Percentiles rank a stretch among this genome's conserved stretches.
Evolutionary conservation across 2,329 filamentous ascomycete species (phyloP).

Genomic region (Hypoxylon sp.): DNA sequence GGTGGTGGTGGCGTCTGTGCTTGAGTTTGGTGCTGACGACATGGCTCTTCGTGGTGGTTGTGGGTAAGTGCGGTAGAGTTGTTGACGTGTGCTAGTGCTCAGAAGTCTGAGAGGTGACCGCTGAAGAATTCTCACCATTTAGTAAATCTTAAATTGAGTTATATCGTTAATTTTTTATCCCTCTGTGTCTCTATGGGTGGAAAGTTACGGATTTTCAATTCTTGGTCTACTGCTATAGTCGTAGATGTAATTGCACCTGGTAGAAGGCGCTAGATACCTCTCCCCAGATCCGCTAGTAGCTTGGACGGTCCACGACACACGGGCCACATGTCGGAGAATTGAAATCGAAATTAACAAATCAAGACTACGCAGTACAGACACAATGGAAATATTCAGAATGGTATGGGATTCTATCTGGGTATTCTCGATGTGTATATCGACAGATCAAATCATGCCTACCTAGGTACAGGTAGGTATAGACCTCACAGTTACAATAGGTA

Average conservation of each 20-base stretch:
- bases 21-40: constrained; percentile 36
- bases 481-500: background rate
- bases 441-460: background rate
- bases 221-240: background rate
- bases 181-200: background rate
- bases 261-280: constrained; percentile 39
- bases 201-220: constrained; percentile 20
- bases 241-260: constrained; percentile 1
- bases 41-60: constrained; percentile 34
- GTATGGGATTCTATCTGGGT: background rate
- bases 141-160: constrained; percentile 1
- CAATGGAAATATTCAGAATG: background rate
- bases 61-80: constrained; percentile 24
- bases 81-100: constrained; percentile 21
- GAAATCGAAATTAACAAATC: constrained; percentile 1
- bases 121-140: constrained; percentile 35
- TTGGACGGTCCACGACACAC: constrained; percentile 21
- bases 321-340: constrained; percentile 29
- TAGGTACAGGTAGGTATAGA: too few relatives aligned
- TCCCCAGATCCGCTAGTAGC: constrained; percentile 16
- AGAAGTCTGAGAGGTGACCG: constrained; percentile 32
- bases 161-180: constrained; percentile 6
- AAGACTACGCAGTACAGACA: background rate
- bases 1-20: constrained; percentile 9
- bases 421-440: background rate